phyloP scores from a whole-genome alignment of 371 early-diverging fungal genomes.

The Mortierella sp. region DNA sequence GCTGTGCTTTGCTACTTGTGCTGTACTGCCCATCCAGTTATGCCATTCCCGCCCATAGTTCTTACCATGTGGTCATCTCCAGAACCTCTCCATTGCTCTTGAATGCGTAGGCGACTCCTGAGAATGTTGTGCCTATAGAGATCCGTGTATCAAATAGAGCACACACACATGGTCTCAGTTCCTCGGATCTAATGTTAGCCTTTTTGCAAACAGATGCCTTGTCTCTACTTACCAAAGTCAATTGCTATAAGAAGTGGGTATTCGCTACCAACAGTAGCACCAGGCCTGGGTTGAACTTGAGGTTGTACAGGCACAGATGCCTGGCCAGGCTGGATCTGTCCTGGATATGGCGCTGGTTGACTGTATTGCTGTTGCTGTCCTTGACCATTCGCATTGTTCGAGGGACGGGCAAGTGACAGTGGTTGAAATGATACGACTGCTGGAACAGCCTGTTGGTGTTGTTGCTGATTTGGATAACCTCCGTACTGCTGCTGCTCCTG shows the following conservation, averaged over 20 bases:
- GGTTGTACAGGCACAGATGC: slow-evolving; percentile 3
- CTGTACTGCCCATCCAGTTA: not conserved
- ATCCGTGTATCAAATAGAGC: not conserved
- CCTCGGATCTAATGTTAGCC: not conserved
- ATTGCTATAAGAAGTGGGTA: slow-evolving; percentile 50
- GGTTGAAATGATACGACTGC: slow-evolving; percentile 45
- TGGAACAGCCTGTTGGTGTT: slow-evolving; percentile 25
- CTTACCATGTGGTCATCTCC: slow-evolving; percentile 68
- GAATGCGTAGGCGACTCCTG: slow-evolving; percentile 54
- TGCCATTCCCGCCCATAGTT: not conserved
- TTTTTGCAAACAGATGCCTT: too few relatives aligned
- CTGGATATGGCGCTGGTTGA: slow-evolving; percentile 12
- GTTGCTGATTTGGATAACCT: slow-evolving; percentile 8
- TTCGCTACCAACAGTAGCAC: slow-evolving; percentile 30
- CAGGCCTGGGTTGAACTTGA: slow-evolving; percentile 28
- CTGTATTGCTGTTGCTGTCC: slow-evolving; percentile 20
- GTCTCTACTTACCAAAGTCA: slow-evolving; percentile 42
- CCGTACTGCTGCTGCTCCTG: slow-evolving; percentile 23
- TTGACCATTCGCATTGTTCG: slow-evolving; percentile 7
- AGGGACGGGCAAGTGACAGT: slow-evolving; percentile 17
- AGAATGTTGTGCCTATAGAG: slow-evolving; percentile 45
- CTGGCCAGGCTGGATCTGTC: slow-evolving; percentile 9
- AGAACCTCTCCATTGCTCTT: slow-evolving; percentile 66
- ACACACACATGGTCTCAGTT: not conserved
- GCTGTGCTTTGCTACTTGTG: slow-evolving; percentile 17